Percentiles rank a stretch among this genome's conserved stretches.
Evolutionary conservation across 441 rosid species (phyloP).

Genomic region (Brassica hybrid): DNA sequence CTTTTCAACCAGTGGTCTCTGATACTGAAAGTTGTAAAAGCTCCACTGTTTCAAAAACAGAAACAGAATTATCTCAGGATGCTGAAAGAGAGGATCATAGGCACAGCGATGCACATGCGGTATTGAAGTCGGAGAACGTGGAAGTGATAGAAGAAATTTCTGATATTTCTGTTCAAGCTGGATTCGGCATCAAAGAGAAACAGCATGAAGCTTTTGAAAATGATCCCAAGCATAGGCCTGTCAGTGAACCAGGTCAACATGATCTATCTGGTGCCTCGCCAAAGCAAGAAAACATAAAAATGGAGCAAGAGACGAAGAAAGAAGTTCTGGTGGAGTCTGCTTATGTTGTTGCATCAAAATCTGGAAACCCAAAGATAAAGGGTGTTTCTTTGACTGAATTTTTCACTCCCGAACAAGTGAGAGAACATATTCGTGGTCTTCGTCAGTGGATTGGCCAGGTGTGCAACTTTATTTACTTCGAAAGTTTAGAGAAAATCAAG

Average conservation of each 20-base stretch:
- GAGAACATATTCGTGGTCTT: conserved; percentile 90
- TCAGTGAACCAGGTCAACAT: conserved; percentile 47
- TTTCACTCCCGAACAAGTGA: conserved; percentile 98
- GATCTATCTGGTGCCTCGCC: conserved; percentile 46
- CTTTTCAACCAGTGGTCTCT: conserved; percentile 53
- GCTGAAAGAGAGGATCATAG: conserved; percentile 55
- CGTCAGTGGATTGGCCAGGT: conserved; percentile 99
- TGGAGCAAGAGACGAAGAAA: conserved; percentile 71
- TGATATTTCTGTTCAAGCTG: conserved; percentile 58
- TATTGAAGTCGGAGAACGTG: conserved; percentile 62
- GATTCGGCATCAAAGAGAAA: conserved; percentile 53
- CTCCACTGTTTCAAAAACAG: conserved; percentile 48
- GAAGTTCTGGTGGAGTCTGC: conserved; percentile 57
- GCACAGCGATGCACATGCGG: conserved; percentile 43
- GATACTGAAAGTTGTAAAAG: conserved; percentile 56
- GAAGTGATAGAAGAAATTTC: conserved; percentile 67
- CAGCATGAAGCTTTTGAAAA: conserved; percentile 59
- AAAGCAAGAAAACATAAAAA: conserved; percentile 56
- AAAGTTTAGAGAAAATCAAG: conserved; percentile 5
- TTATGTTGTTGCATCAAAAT: conserved; percentile 61
- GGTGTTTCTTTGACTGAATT: conserved; percentile 97
- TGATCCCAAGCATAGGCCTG: conserved; percentile 51
- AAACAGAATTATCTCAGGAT: conserved; percentile 53
- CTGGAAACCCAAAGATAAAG: conserved; percentile 95
- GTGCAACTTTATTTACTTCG: conserved; percentile 18